Conservation (phyloP, 164 flowering plant species). For the Liriodendron chinense region DNA sequence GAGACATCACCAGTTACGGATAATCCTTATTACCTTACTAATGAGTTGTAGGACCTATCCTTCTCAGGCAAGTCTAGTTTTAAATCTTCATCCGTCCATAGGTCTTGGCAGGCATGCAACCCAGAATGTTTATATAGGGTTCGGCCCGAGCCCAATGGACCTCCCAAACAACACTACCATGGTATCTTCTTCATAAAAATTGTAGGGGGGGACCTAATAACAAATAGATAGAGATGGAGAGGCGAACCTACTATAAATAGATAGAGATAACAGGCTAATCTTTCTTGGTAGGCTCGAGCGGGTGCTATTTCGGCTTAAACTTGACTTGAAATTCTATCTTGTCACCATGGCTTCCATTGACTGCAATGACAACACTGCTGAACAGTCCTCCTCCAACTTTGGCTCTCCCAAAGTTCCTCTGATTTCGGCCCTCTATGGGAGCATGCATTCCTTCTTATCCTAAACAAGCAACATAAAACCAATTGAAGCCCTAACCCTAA, state of each 20-base stretch:
- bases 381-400: neutral
- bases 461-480: constrained; percentile 5
- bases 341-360: neutral
- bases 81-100: no score
- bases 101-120: no score
- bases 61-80: no score
- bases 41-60: no score
- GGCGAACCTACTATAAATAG: no score
- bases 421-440: constrained; percentile 12
- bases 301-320: constrained; percentile 30
- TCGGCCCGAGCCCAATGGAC: constrained; percentile 1
- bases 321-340: constrained; percentile 25
- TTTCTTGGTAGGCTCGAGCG: constrained; percentile 21
- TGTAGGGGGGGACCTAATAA: no score
- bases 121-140: no score
- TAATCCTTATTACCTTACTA: no score
- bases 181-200: no score
- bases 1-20: no score
- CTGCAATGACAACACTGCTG: constrained; percentile 5
- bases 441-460: constrained; percentile 22
- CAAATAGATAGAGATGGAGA: neutral
- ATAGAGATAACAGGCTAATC: constrained; percentile 31
- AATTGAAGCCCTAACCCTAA: neutral
- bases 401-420: neutral
- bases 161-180: no score